phyloP scores from a whole-genome alignment of 2,329 filamentous ascomycete genomes.

The Pyrenochaeta sp. region DNA sequence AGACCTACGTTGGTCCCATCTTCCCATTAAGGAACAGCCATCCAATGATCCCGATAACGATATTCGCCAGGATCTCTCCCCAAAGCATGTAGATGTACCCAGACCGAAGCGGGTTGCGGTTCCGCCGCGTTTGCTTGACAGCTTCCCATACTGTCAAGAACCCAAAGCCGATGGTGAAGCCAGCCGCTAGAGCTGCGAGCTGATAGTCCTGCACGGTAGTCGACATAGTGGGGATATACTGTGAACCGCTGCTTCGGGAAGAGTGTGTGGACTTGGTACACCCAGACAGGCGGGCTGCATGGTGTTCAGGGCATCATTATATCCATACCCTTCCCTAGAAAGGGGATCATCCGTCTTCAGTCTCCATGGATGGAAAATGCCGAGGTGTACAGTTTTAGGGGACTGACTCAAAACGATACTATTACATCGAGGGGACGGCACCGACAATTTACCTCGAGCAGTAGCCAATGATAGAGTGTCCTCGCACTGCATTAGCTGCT shows the following conservation, averaged over 20 bases:
- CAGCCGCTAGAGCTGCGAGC: slow-evolving; percentile 43
- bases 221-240: slow-evolving; percentile 20
- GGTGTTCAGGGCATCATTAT: background rate
- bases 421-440: background rate
- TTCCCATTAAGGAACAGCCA: slow-evolving; percentile 43
- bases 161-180: slow-evolving; percentile 47
- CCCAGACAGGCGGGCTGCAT: background rate
- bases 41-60: slow-evolving; percentile 40
- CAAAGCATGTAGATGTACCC: slow-evolving; percentile 50
- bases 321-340: slow-evolving; percentile 2
- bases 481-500: background rate
- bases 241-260: background rate
- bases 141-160: slow-evolving; percentile 47
- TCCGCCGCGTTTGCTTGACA: slow-evolving; percentile 46
- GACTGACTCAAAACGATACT: slow-evolving; percentile 3
- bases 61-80: slow-evolving; percentile 42
- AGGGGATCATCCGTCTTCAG: slow-evolving; percentile 1
- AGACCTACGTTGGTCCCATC: slow-evolving; percentile 40
- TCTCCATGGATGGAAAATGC: slow-evolving; percentile 5
- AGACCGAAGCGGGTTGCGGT: slow-evolving; percentile 44
- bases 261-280: background rate
- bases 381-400: slow-evolving; percentile 1
- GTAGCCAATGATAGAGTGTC: background rate
- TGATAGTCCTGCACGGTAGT: slow-evolving; percentile 37
- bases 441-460: background rate